phyloP scores from a whole-genome alignment of 441 rosid species.

The Gossypium trilobum region DNA sequence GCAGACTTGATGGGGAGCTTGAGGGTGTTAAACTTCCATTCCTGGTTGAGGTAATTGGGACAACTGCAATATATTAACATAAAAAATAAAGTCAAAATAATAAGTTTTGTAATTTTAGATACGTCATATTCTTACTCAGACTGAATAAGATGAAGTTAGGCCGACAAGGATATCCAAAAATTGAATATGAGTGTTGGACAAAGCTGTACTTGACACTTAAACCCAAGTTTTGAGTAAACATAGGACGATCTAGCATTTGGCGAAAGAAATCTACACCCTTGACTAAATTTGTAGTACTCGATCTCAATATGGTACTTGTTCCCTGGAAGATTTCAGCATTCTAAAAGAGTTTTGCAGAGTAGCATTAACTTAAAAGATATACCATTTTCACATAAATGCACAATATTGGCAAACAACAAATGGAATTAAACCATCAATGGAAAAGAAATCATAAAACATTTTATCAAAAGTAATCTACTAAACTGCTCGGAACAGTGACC shows the following conservation, averaged over 20 bases:
- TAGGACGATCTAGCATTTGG: too few relatives aligned
- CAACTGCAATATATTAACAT: neutral
- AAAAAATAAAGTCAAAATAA: neutral
- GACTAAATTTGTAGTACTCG: neutral
- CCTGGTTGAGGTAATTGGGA: conserved; percentile 17
- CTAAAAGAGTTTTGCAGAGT: neutral
- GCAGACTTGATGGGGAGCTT: conserved; percentile 15
- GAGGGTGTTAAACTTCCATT: conserved; percentile 3
- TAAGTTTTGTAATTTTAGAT: neutral
- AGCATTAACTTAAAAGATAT: neutral
- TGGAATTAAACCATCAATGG: neutral
- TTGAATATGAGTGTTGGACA: neutral
- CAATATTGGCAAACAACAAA: neutral
- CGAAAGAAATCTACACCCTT: too few relatives aligned
- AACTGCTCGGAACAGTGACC: neutral
- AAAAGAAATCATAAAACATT: neutral
- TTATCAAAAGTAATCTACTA: neutral
- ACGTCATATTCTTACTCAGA: neutral
- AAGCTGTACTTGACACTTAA: neutral
- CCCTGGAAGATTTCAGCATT: neutral
- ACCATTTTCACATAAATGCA: neutral
- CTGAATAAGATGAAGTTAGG: neutral
- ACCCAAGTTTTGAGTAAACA: neutral
- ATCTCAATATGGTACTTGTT: neutral
- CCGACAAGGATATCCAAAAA: neutral